Base-by-base conservation (phyloP, 768 basidiomycete species). In the Lentinula raphanica region DNA sequence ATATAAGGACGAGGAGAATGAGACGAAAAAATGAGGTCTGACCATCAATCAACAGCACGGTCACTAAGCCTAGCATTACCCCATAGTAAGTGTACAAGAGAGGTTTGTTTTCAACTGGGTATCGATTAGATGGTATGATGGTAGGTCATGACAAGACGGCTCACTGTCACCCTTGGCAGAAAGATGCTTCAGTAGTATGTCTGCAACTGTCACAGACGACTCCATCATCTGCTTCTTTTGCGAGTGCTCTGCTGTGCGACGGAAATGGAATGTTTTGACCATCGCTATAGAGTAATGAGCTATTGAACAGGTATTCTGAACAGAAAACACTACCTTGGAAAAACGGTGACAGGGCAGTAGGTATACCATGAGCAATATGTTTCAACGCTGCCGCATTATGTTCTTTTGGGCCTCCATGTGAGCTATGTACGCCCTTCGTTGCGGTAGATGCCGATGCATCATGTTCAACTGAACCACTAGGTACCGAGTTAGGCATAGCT, bases 211-310 rank as follows among this genome's bases (percentile, higher is more conserved):
- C 49, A 78, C 73, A 0, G 92, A 87, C 2, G 91, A 84, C 21
- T 83, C 81, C 17, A 76, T 66, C 13, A 94, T 89, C 65, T 91
- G 90, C 66, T 88, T 86, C 70, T 83, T 88, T 67, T 95, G 93
- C 15, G 77, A 64, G 3, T 79, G 60, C 64, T 96, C 94, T 9
- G 85, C 81, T 65, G 84, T 91, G 19, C 93, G 84, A 59, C 92
- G 79, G 12, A 85, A 84, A 66, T 92, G 85, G 71, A 95, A 90
- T 70, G 95, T 79, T 72, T 94, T 92, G 60, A 92, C 86, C 65
- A 92, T 83, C 13, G 93, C 92, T 94, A 29, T 42, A 11, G 19
- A 17, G 36, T n/a, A 7, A 50, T 25, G 3, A 17, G 36, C 28
- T 19, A 48, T 19, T 29, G 27, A 12, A n/a, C 28, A 15, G 44